Base-by-base conservation (phyloP, 2,329 filamentous ascomycete species). In the Camillea tinctor region DNA sequence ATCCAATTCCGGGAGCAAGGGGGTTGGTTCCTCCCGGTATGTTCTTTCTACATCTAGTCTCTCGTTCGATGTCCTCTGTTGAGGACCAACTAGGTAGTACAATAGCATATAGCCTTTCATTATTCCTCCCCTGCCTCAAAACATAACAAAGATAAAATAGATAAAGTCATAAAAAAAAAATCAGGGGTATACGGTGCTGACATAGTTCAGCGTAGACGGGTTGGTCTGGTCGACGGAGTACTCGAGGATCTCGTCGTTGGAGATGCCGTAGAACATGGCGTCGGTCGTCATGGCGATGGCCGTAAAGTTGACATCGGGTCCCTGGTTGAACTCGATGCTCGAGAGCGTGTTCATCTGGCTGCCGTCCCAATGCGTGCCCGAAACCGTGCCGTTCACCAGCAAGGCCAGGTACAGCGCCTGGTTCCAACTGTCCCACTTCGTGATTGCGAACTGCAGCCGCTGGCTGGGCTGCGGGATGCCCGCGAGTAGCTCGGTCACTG, bases 181-280 rank as follows among this genome's bases (percentile, higher is more conserved):
- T 63, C 54, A 67, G 22, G 69, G 67, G 55, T 63, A 70, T 3
- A 67, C 65, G 20, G 2, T 61, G n/a, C 65, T 66, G 7, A 69
- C 60, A 57, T 64, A 71, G 19, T 68, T 61, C 51, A 71, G 67
- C 15, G 58, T 61, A 6, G 68, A 66, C n/a, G 69, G 68, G 30
- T 68, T 50, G 9, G 60, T 52, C 20, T 60, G 60, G 52, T 69
- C 65, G 6, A 71, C 23, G 7, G 60, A 59, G 58, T 68, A 71
- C 55, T 71, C 67, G 17, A 67, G 53, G 30, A 71, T 64, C 58
- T 68, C 50, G 55, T 64, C 60, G 50, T 64, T 58, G 17, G 67
- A 65, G n/a, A 71, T 69, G 19, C 62, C 69, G 54, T 70, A 71
- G 55, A 71, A 66, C 60, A 65, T 68, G 19, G 61, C 69, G 24